Base-by-base conservation (phyloP, 1,284 basidiomycete genomes). In the Tetrapyrgos nigripes region DNA sequence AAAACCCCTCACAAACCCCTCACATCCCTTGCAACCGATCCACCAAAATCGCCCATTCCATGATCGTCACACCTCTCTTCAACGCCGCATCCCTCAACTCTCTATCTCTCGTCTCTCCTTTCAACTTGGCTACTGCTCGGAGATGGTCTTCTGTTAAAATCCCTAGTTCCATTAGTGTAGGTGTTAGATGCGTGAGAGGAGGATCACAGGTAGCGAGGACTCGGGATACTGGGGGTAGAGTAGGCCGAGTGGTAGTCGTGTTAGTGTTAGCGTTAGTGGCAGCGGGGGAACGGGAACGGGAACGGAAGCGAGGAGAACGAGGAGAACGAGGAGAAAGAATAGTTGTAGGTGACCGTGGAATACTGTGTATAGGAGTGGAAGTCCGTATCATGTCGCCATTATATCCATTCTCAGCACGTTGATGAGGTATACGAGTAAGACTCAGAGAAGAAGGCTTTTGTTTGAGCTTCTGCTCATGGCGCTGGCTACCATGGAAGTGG, bases 21-120 rank as follows among this genome's bases (percentile, higher is more conserved):
- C n/a, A n/a, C n/a, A n/a, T 50, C 54, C 40, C 27, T 43, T 74
- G 75, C 57, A 82, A 60, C 53, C 64, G 83, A 70, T 91, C 89
- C 59, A 90, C 69, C 62, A 91, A 75, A 64, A 91, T 88, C n/a
- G 89, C 88, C 89, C 88, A 91, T 65, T 91, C 89, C 70, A 91
- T 75, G 3, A 89, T 78, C 1, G 87, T 88, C 51, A 91, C 77
- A 1, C 88, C 89, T 61, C 80, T 73, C 68, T 75, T 83, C 71
- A 91, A 66, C 53, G 87, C 89, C 64, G 85, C 84, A 63, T 86
- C 84, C 70, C 80, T 87, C 43, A 91, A 77, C 68, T 90, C 87
- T 57, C 81, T 72, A 68, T 90, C 83, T 61, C 89, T 71, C 27
- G 85, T 89, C 61, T 83, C 84, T 54, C 87, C 86, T 35, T 81